A percentile compares a stretch with the other conserved stretches of the same genome.
phyloP scores from a whole-genome alignment of 2,329 filamentous ascomycete genomes.

The Helotiales sp. region DNA sequence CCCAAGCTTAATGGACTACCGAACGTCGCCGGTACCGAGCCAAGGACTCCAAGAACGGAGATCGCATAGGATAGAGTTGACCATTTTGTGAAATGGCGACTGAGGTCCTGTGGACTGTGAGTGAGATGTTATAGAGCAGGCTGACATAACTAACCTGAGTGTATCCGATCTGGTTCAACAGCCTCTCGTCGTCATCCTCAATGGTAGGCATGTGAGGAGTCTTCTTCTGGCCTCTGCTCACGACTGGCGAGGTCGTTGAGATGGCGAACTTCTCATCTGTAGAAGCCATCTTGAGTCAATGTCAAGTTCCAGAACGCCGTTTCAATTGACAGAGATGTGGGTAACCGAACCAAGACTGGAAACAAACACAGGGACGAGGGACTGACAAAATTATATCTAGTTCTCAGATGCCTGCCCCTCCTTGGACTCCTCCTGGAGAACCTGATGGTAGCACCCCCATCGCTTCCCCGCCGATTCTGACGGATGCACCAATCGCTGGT shows the following conservation, averaged over 20 bases:
- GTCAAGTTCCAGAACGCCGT: too few species aligned
- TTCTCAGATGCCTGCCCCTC: too few species aligned
- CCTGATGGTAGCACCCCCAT: background rate
- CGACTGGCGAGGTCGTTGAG: background rate
- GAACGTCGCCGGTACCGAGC: constrained; percentile 69
- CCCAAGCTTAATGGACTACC: constrained; percentile 61
- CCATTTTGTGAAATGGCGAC: constrained; percentile 69
- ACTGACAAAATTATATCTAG: background rate
- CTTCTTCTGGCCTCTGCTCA: background rate
- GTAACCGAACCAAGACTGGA: background rate
- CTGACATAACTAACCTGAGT: constrained; percentile 55
- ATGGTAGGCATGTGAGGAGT: constrained; percentile 52
- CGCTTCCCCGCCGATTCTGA: background rate
- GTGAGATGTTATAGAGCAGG: background rate
- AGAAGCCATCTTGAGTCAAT: constrained; percentile 21
- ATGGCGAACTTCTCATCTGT: constrained; percentile 17
- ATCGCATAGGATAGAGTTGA: constrained; percentile 70
- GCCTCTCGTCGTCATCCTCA: constrained; percentile 61
- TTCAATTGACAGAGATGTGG: background rate
- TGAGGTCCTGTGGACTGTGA: constrained; percentile 54
- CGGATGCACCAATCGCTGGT: background rate
- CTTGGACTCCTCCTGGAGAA: background rate
- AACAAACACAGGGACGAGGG: background rate
- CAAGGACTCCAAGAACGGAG: constrained; percentile 66
- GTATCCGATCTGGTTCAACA: constrained; percentile 66